Evolutionary conservation across 2,329 filamentous ascomycete genomes (phyloP).

Genomic region (Fusarium avenaceum): DNA sequence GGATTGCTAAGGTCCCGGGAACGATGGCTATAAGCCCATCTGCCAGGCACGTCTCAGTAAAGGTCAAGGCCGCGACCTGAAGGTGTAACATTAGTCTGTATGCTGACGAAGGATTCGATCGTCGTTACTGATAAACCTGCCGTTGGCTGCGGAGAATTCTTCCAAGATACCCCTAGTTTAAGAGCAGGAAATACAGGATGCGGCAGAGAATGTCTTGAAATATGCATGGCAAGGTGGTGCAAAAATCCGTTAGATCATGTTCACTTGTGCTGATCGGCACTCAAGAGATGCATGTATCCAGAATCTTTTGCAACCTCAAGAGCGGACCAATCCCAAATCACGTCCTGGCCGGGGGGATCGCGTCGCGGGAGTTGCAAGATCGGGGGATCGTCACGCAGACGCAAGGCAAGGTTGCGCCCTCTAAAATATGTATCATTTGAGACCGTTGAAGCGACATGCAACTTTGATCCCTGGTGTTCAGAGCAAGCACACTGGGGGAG

Average conservation of each 20-base stretch:
- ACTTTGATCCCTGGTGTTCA: conserved; percentile 40
- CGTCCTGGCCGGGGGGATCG: conserved; percentile 11
- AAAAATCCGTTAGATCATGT: conserved; percentile 27
- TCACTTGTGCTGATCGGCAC: conserved; percentile 29
- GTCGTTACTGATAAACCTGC: neutral
- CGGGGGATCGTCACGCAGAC: conserved; percentile 44
- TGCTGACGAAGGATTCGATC: conserved; percentile 13
- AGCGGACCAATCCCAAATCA: conserved; percentile 33
- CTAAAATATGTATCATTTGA: conserved; percentile 27
- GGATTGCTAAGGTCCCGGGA: conserved; percentile 32
- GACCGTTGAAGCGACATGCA: conserved; percentile 40
- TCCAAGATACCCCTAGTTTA: conserved; percentile 5
- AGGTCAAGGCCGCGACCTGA: conserved; percentile 32
- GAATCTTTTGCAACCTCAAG: conserved; percentile 19
- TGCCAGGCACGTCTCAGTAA: conserved; percentile 33
- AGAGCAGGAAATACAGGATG: conserved; percentile 11
- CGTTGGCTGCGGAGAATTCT: neutral
- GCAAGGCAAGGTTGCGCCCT: conserved; percentile 38
- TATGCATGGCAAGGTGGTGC: conserved; percentile 15
- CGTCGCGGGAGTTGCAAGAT: conserved; percentile 44
- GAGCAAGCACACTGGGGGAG: conserved; percentile 31
- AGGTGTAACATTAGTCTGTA: conserved; percentile 40
- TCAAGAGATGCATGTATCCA: conserved; percentile 22
- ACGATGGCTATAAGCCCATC: conserved; percentile 25
- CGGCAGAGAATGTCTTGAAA: conserved; percentile 10